Conservation (phyloP, 179 eudicot genomes). For the Silene noctiflora region DNA sequence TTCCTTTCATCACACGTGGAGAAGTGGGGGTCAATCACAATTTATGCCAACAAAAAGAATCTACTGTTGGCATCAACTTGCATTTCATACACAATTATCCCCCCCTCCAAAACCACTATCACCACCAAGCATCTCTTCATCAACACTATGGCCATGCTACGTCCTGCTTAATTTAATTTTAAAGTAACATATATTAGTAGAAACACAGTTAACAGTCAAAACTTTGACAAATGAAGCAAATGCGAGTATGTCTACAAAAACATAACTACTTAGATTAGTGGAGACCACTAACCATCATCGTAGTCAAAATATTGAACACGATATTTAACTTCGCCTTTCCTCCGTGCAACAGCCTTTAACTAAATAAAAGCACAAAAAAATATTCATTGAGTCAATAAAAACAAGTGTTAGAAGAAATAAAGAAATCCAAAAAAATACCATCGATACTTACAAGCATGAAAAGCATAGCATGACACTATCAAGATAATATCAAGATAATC, state of each 20-base stretch:
- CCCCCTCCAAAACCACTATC: not conserved
- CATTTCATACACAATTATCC: not conserved
- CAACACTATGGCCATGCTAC: slow-evolving; percentile 1
- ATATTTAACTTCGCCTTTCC: slow-evolving; percentile 27
- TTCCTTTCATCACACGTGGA: not conserved
- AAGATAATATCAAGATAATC: not conserved
- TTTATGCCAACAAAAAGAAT: not conserved
- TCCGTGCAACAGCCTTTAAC: slow-evolving; percentile 32
- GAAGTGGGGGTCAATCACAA: not conserved
- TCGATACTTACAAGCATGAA: not conserved
- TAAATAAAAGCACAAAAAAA: slow-evolving; percentile 20
- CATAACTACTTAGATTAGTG: not conserved
- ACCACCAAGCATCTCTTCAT: not conserved
- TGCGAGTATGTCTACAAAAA: not conserved
- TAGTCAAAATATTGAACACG: slow-evolving; percentile 52
- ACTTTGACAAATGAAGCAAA: slow-evolving; percentile 4
- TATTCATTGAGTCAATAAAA: slow-evolving; percentile 1
- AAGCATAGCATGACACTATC: slow-evolving; percentile 4
- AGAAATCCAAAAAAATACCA: not conserved
- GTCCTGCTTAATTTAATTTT: not conserved
- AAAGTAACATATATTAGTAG: not conserved
- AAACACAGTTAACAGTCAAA: not conserved
- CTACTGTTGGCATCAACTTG: not conserved
- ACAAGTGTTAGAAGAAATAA: not conserved
- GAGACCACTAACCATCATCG: slow-evolving; percentile 56